A percentile compares a stretch with the other conserved stretches of the same genome.
These are phyloP conservation scores for Penicillium crustosum DNA, from an alignment of 2,329 filamentous ascomycete genomes.

Conservation along the genomic window DNA sequence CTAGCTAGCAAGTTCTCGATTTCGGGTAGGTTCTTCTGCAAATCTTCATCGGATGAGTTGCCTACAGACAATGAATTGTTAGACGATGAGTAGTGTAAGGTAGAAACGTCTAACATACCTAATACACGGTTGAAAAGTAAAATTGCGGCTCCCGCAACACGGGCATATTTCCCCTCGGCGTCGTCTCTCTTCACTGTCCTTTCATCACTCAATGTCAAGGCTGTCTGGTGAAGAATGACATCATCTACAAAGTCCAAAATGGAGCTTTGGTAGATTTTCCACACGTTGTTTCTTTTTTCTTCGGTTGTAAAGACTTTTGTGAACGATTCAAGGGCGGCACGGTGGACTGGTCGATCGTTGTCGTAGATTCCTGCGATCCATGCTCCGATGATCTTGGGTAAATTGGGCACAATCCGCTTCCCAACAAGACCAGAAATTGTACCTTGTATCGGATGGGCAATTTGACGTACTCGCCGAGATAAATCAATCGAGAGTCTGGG, in stretches of 20 bases:
- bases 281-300: conserved; percentile 75
- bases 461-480: conserved; percentile 80
- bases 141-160: conserved; percentile 67
- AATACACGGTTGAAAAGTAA: conserved; percentile 57
- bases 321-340: conserved; percentile 75
- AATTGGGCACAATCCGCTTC: conserved; percentile 77
- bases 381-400: conserved; percentile 76
- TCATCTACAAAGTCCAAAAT: conserved; percentile 81
- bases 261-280: conserved; percentile 75
- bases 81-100: neutral
- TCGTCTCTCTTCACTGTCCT: conserved; percentile 81
- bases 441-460: conserved; percentile 75
- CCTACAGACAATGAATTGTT: conserved; percentile 25
- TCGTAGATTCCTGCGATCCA: conserved; percentile 92
- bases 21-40: conserved; percentile 59
- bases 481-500: conserved; percentile 88
- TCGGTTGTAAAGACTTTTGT: conserved; percentile 72
- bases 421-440: conserved; percentile 59
- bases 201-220: conserved; percentile 83
- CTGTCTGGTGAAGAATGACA: conserved; percentile 73
- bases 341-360: conserved; percentile 72
- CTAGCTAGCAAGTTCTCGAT: conserved; percentile 68
- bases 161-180: conserved; percentile 77
- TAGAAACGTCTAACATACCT: conserved; percentile 29
- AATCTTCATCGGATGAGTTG: conserved; percentile 47